These are phyloP conservation scores for Basipetospora chlamydospora DNA, from an alignment of 2,329 filamentous ascomycete genomes.

Conservation along the genomic window DNA sequence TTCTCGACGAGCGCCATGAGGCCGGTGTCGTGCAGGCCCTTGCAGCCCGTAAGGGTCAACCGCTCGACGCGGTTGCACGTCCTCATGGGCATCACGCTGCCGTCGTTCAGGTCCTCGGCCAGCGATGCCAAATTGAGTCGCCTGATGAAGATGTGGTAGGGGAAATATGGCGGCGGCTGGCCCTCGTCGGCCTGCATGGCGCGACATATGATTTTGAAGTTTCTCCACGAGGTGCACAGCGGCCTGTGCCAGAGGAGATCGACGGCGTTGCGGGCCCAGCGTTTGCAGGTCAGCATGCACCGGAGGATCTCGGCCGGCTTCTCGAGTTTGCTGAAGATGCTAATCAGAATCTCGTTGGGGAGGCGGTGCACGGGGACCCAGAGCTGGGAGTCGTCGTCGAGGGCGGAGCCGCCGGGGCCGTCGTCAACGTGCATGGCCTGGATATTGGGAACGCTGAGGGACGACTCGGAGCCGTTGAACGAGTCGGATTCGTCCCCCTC, in stretches of 20 bases:
- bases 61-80: constrained; percentile 86
- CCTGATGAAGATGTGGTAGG: constrained; percentile 81
- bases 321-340: constrained; percentile 74
- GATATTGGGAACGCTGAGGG: constrained; percentile 65
- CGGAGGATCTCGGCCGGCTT: constrained; percentile 63
- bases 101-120: constrained; percentile 65
- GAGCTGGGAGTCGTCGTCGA: constrained; percentile 45
- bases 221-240: constrained; percentile 73
- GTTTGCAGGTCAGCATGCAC: constrained; percentile 88
- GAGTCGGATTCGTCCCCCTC: constrained; percentile 87
- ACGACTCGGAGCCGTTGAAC: constrained; percentile 87
- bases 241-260: constrained; percentile 91
- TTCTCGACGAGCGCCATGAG: constrained; percentile 65
- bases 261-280: constrained; percentile 85
- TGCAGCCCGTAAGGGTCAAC: constrained; percentile 82
- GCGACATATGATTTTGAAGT: constrained; percentile 65
- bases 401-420: constrained; percentile 14
- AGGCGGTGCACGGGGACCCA: constrained; percentile 70
- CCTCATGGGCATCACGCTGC: constrained; percentile 67
- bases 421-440: constrained; percentile 50
- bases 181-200: constrained; percentile 54
- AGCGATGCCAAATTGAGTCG: constrained; percentile 78
- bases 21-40: constrained; percentile 68
- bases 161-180: constrained; percentile 50
- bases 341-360: constrained; percentile 88